Evolutionary conservation across 768 basidiomycete genomes (phyloP).

Genomic region (Kondoa malvinella): DNA sequence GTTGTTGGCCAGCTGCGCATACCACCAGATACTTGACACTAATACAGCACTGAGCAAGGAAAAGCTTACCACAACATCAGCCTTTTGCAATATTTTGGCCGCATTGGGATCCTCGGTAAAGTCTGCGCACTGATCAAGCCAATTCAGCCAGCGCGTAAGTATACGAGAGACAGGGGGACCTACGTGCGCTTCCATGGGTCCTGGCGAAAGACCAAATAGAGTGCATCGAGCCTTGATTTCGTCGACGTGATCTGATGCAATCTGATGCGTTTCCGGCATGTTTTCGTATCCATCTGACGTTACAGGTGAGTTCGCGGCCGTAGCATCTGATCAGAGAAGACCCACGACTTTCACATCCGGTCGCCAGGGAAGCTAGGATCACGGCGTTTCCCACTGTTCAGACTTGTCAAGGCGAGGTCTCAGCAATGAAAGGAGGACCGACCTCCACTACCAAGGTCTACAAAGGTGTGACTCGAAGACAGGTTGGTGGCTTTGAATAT

Average conservation of each 20-base stretch:
- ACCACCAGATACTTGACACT: too few relatives aligned
- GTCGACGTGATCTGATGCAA: not conserved
- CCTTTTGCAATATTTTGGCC: not conserved
- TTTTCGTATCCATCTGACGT: not conserved
- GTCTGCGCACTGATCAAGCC: not conserved
- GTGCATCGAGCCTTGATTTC: not conserved
- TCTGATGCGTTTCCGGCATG: not conserved
- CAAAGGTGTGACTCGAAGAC: not conserved
- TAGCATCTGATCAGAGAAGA: not conserved
- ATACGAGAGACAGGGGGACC: not conserved
- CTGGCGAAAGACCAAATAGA: not conserved
- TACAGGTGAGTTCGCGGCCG: not conserved
- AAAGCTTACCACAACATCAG: not conserved
- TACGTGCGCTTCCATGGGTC: not conserved
- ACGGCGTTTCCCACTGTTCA: not conserved
- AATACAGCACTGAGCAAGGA: not conserved
- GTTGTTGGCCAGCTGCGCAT: not conserved
- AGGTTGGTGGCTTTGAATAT: not conserved
- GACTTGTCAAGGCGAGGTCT: not conserved
- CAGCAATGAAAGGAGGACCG: not conserved
- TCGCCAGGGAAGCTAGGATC: not conserved
- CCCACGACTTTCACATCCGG: not conserved
- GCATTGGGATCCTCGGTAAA: not conserved
- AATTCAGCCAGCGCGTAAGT: not conserved
- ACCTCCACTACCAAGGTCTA: not conserved